Base-by-base conservation (phyloP, 2,329 filamentous ascomycete species). In the Stagonosporopsis tanaceti region DNA sequence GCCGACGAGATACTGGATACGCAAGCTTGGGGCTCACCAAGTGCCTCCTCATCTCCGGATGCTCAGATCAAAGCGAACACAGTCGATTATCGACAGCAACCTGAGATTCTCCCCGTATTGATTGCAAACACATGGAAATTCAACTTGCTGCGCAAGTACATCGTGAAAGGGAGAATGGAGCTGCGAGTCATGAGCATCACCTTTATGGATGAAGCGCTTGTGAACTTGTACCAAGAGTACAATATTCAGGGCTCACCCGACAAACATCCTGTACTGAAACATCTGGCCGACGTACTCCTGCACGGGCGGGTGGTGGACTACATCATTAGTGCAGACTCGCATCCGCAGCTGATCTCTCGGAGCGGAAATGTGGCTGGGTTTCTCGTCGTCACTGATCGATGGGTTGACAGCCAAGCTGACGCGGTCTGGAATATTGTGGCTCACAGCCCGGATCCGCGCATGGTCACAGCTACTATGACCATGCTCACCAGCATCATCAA, bases 151-250 rank as follows among this genome's bases (percentile, higher is more conserved):
- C 87, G 86, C 66, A 89, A 86, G 64, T 87, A 94, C 64, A 88
- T 97, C 50, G 87, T 85, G 68, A 94, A 91, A 55, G 89, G 91
- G 34, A 91, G 94, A 68, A 97, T 98, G 92, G 92, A 96, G 70
- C 81, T 97, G 35, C 89, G 94, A 35, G 90, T 96, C 12, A 84
- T 87, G 72, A 92, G 92, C 20, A 88, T 94, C 47, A 85, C 87
- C n/a, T 81, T 80, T 20, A 89, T 97, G 85, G 90, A 91, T 63
- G 72, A 70, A 8, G 87, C 91, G 28, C 81, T 97, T 34, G 84
- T 96, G 8, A 71, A 75, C 0, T 80, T 91, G 24, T 95, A 73
- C 67, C 61, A 60, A 42, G 69, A 72, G 32, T 73, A 88, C 82
- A 85, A 83, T 54, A 80, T 80, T 8, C 68, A 66, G 35, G 62